Evolutionary conservation across 805 yeast species (phyloP).

Genomic region (Candida alai): DNA sequence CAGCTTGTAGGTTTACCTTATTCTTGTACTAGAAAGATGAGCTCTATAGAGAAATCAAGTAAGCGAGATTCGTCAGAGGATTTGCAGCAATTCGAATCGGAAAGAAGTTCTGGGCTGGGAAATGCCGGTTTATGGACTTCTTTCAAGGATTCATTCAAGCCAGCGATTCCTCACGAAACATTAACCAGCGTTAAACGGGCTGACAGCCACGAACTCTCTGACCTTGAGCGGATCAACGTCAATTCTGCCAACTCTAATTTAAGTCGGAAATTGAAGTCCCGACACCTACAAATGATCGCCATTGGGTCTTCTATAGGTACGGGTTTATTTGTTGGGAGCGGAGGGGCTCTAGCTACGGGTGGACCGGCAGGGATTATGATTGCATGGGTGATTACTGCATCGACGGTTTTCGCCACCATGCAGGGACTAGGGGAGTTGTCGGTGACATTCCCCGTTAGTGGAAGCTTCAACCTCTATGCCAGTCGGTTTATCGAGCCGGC

Average conservation of each 20-base stretch:
- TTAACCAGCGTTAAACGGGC: constrained; percentile 16
- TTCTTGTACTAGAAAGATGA: too few relatives aligned
- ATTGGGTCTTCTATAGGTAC: constrained; percentile 69
- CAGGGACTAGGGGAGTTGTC: constrained; percentile 62
- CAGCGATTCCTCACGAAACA: constrained; percentile 23
- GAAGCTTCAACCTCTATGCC: constrained; percentile 61
- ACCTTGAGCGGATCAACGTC: constrained; percentile 27
- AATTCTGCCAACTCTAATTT: constrained; percentile 54
- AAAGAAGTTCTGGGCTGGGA: constrained; percentile 8
- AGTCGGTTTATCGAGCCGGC: constrained; percentile 57
- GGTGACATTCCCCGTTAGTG: constrained; percentile 58
- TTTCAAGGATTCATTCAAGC: constrained; percentile 33
- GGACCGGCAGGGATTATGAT: constrained; percentile 63
- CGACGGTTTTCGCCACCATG: constrained; percentile 55
- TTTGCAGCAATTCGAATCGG: constrained; percentile 14
- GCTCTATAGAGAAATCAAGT: constrained; percentile 6
- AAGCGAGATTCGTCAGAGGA: constrained; percentile 10
- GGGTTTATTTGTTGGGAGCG: constrained; percentile 65
- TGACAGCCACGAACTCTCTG: constrained; percentile 19
- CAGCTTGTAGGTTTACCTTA: too few relatives aligned
- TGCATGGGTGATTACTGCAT: constrained; percentile 52
- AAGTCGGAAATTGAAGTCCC: constrained; percentile 47
- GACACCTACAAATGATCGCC: constrained; percentile 66
- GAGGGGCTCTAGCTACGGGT: constrained; percentile 52
- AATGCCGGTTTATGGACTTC: constrained; percentile 18